A percentile compares a stretch with the other conserved stretches of the same genome.
Evolutionary conservation across 1,139 yeast genomes (phyloP).

Genomic region (Candida frijolesensis): DNA sequence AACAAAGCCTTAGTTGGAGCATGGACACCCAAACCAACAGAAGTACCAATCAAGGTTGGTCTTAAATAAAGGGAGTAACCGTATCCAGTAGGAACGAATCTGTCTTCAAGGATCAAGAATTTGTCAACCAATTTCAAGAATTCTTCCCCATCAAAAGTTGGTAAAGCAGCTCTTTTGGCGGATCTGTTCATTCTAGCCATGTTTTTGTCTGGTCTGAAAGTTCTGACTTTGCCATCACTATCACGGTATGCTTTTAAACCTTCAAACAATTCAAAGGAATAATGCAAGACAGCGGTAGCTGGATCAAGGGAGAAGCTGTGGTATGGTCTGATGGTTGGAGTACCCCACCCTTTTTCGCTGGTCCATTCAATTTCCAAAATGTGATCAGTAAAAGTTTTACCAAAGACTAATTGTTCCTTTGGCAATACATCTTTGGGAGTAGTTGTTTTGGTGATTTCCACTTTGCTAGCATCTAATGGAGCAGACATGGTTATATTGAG

Average conservation of each 20-base stretch:
- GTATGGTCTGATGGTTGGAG: conserved; percentile 85
- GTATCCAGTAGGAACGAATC: conserved; percentile 76
- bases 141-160: conserved; percentile 78
- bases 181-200: conserved; percentile 90
- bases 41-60: conserved; percentile 93
- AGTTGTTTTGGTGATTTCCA: conserved; percentile 57
- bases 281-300: conserved; percentile 86
- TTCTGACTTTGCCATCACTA: conserved; percentile 63
- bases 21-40: conserved; percentile 81
- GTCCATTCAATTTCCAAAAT: conserved; percentile 90
- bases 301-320: conserved; percentile 79
- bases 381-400: conserved; percentile 86
- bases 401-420: conserved; percentile 78
- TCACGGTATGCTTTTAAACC: conserved; percentile 94
- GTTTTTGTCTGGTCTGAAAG: conserved; percentile 90
- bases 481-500: conserved; percentile 20
- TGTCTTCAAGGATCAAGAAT: conserved; percentile 70
- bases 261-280: conserved; percentile 93
- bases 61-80: conserved; percentile 93
- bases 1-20: conserved; percentile 79
- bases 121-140: conserved; percentile 73
- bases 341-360: conserved; percentile 75
- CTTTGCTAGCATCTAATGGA: conserved; percentile 65
- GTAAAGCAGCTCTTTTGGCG: conserved; percentile 84
- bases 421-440: conserved; percentile 69